A percentile compares a stretch with the other conserved stretches of the same genome.
phyloP scores from a whole-genome alignment of 768 basidiomycete genomes.

The Mycena venus region DNA sequence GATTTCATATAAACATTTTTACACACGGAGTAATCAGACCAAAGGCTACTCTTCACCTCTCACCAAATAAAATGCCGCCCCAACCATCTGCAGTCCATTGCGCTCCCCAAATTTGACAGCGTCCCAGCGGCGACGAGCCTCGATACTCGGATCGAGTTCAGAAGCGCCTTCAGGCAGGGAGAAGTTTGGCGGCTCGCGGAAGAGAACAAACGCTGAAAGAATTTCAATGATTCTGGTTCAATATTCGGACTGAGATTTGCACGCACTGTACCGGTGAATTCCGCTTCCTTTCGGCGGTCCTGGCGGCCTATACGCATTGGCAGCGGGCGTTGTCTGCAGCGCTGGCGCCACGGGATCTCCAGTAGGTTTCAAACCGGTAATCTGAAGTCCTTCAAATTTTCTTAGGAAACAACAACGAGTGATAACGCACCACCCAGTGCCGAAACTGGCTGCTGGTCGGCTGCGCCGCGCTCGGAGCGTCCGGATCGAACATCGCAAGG shows the following conservation, averaged over 20 bases:
- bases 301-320: constrained; percentile 22
- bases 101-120: constrained; percentile 14
- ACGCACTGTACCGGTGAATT: constrained; percentile 29
- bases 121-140: constrained; percentile 27
- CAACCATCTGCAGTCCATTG: constrained; percentile 19
- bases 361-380: neutral
- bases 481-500: constrained; percentile 54
- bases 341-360: neutral
- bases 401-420: neutral
- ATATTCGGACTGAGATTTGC: neutral
- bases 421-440: constrained; percentile 52
- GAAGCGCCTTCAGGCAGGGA: constrained; percentile 13
- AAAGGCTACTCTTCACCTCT: constrained; percentile 14
- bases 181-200: constrained; percentile 3
- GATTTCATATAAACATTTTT: neutral
- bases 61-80: constrained; percentile 27
- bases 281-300: constrained; percentile 30
- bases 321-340: neutral
- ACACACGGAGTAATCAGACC: neutral
- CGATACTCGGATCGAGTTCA: constrained; percentile 21
- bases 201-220: neutral
- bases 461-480: constrained; percentile 50
- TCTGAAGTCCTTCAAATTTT: neutral
- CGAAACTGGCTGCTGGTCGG: constrained; percentile 50
- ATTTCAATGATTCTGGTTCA: neutral